phyloP scores from a whole-genome alignment of 2,329 filamentous ascomycete genomes.

The Tolypocladium inflatum region DNA sequence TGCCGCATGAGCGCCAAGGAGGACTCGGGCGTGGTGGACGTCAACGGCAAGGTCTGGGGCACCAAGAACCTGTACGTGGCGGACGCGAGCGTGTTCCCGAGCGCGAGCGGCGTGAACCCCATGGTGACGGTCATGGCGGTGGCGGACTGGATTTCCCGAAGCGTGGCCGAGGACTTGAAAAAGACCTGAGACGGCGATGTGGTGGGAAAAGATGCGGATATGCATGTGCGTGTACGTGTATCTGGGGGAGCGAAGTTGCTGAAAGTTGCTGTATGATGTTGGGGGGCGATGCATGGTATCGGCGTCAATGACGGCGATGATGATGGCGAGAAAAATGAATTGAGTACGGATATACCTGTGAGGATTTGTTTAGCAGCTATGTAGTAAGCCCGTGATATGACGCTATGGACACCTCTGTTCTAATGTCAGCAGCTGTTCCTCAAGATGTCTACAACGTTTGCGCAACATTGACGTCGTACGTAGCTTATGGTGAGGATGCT shows the following conservation, averaged over 20 bases:
- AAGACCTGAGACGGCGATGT: not conserved
- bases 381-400: not conserved
- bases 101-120: conserved; percentile 70
- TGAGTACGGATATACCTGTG: not conserved
- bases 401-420: not conserved
- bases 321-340: not conserved
- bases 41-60: conserved; percentile 54
- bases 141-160: conserved; percentile 53
- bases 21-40: conserved; percentile 47
- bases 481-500: too few species aligned
- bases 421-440: too few species aligned
- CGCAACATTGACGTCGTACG: too few species aligned
- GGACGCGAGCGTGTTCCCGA: conserved; percentile 68
- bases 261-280: not conserved
- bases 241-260: not conserved
- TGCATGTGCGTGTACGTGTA: not conserved
- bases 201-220: not conserved
- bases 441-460: too few species aligned
- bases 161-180: conserved; percentile 10
- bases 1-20: conserved; percentile 57
- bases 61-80: conserved; percentile 56
- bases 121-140: conserved; percentile 73
- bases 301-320: too few species aligned
- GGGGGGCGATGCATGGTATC: not conserved
- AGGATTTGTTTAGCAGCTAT: not conserved